These are phyloP conservation scores for Beauveria caledonica DNA, from an alignment of 2,329 filamentous ascomycete genomes.

Conservation along the genomic window DNA sequence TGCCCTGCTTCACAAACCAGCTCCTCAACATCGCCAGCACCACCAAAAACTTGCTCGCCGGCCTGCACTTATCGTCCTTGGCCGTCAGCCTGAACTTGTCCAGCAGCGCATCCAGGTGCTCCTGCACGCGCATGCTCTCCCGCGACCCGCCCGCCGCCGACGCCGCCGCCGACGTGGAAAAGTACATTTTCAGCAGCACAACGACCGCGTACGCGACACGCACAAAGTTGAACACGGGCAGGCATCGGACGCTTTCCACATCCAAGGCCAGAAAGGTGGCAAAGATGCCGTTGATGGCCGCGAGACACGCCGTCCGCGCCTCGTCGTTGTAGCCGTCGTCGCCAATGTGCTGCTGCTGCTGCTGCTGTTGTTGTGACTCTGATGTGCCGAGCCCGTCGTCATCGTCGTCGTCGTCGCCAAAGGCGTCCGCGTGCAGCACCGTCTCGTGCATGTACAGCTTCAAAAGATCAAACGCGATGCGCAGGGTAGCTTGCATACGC, in stretches of 20 bases:
- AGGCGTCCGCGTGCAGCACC: conserved; percentile 55
- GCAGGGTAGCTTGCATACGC: conserved; percentile 49
- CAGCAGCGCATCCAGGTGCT: conserved; percentile 62
- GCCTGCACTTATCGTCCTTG: conserved; percentile 53
- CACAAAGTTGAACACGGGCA: conserved; percentile 65
- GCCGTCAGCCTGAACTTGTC: conserved; percentile 58
- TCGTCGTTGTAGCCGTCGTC: conserved; percentile 38
- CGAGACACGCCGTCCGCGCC: conserved; percentile 58
- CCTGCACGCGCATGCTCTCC: conserved; percentile 55
- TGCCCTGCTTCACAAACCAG: conserved; percentile 54
- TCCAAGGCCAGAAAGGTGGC: conserved; percentile 57
- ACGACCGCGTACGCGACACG: conserved; percentile 65
- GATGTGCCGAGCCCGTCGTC: conserved; percentile 33
- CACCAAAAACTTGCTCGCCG: conserved; percentile 61
- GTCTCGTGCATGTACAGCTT: conserved; percentile 71
- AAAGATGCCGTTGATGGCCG: conserved; percentile 58
- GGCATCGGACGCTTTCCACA: conserved; percentile 46
- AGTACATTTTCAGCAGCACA: conserved; percentile 66
- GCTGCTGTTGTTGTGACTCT: conserved; percentile 21
- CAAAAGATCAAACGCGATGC: conserved; percentile 55
- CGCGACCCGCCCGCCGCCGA: conserved; percentile 17
- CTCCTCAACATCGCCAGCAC: conserved; percentile 61
- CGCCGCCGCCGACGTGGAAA: conserved; percentile 48
- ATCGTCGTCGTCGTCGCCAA: conserved; percentile 39
- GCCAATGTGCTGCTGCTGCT: not conserved